Evolutionary conservation across 2,329 filamentous ascomycete species (phyloP).

Genomic region (Fusarium neocosmosporiellum): DNA sequence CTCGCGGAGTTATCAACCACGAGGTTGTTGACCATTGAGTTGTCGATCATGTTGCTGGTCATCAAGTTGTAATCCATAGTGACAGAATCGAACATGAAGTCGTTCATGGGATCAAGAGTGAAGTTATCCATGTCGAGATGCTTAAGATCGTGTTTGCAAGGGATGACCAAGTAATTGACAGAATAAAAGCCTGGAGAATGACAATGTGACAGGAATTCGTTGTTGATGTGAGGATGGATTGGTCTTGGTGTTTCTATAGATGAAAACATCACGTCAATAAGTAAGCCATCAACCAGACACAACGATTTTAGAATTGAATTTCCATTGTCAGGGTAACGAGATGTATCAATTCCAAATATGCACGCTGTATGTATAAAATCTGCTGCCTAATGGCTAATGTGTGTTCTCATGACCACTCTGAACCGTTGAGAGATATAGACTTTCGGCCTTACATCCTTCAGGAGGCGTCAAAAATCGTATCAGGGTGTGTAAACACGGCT

Average conservation of each 20-base stretch:
- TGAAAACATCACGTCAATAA: not conserved
- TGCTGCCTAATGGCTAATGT: not conserved
- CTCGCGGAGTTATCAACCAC: not conserved
- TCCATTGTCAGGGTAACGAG: not conserved
- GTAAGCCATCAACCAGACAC: not conserved
- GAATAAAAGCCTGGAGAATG: not conserved
- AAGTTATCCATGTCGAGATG: not conserved
- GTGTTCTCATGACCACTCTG: not conserved
- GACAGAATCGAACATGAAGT: not conserved
- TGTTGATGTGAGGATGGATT: not conserved
- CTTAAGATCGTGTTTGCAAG: not conserved
- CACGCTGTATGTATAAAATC: not conserved
- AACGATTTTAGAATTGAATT: not conserved
- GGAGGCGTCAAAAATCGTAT: not conserved
- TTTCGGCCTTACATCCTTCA: not conserved
- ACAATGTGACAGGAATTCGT: not conserved
- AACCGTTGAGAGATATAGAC: not conserved
- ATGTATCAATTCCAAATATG: not conserved
- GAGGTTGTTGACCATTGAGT: not conserved
- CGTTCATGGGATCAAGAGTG: not conserved
- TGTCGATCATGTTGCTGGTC: not conserved
- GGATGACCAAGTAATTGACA: not conserved
- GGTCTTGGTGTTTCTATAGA: not conserved
- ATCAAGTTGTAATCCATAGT: not conserved
- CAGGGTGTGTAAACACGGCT: not conserved